Percentiles rank a stretch among this genome's conserved stretches.
Conservation (phyloP, 1,139 yeast genomes). For the Taphrina deformans region DNA sequence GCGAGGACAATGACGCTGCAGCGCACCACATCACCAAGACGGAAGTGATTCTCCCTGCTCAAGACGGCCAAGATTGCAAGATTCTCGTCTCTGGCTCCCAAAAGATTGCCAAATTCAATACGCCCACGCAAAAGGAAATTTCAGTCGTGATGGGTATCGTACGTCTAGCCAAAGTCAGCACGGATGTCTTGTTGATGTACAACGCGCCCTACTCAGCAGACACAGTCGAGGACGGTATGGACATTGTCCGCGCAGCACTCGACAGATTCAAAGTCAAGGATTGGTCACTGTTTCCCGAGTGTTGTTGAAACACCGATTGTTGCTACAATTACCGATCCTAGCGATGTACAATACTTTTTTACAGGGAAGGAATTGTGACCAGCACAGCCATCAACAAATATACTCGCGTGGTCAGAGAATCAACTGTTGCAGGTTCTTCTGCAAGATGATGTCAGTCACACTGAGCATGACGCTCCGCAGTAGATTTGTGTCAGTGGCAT, state of each 20-base stretch:
- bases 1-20: constrained; percentile 11
- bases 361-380: neutral
- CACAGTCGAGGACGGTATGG: neutral
- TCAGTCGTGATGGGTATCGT: constrained; percentile 1
- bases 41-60: neutral
- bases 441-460: constrained; percentile 86
- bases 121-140: neutral
- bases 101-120: constrained; percentile 1
- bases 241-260: neutral
- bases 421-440: constrained; percentile 58
- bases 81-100: neutral
- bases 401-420: no score
- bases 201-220: neutral
- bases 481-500: constrained; percentile 69
- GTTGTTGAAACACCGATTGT: neutral
- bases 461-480: constrained; percentile 57
- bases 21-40: neutral
- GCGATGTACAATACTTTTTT: no score
- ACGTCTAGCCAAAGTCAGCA: neutral
- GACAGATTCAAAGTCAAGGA: neutral
- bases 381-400: neutral
- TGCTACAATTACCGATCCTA: no score
- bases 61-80: neutral
- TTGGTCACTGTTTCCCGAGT: constrained; percentile 15
- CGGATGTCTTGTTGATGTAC: constrained; percentile 13